Base-by-base conservation (phyloP, 1,284 basidiomycete genomes). In the Anthracocystis walkeri region DNA sequence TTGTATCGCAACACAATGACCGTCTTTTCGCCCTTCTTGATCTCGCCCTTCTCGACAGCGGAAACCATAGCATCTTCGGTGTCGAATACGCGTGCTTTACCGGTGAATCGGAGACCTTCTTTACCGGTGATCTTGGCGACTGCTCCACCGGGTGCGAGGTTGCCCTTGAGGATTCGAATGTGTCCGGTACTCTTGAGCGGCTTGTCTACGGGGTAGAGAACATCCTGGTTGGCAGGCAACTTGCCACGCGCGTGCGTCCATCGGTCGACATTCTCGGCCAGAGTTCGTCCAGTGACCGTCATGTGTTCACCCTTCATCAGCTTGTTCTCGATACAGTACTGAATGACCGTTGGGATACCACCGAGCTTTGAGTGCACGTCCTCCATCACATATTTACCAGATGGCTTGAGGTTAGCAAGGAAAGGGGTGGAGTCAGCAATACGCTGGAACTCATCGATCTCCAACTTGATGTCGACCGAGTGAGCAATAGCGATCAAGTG, bases 181-280 rank as follows among this genome's bases (percentile, higher is more conserved):
- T 85, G 83, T 31, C 83, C 83, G 2, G 79, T 76, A 14, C 62
- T 49, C 75, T 85, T 85, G 69, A 85, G 76, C 38, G 83, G 83
- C 41, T 79, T 77, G 52, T 74, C 58, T 8, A 84, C 27, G 20
- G 83, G 81, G 11, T 77, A 75, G 3, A 85, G 64, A 8, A 85
- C 76, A 29, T 85, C 82, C 65, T 85, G 83, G 31, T 62, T 58
- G 11, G 55, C 64, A 3, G 79, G 75, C 31, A 84, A 67, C 62
- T 81, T 83, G 49, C 83, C 83, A 16, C 70, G 68, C 41, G 75
- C 65, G 82, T 91, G 90, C 10, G 89, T 90, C 93, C 93, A 95
- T 72, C 89, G 87, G 61, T 83, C 82, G 40, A 68, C 71, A 56
- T 85, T 85, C 48, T 85, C 83, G 35, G 76, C 78, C 5, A 85